Evolutionary conservation across 805 yeast genomes (phyloP), one percentile per base, ranked within the genome.

Genomic region (Candida ovalis): DNA sequence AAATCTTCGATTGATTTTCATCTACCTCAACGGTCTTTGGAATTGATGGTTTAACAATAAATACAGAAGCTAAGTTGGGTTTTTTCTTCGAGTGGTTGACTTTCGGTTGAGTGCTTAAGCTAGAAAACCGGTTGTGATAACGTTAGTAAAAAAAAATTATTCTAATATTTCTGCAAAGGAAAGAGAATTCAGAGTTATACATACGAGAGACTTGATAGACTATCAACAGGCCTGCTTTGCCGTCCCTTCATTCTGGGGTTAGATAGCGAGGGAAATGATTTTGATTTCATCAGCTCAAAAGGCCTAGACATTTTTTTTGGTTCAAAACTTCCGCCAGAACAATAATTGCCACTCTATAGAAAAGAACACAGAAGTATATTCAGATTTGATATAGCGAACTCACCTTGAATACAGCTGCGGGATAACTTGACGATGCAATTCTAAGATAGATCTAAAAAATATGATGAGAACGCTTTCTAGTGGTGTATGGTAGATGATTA

Each of bases 161-260:
- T 27, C 12, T 27, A 12, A 27, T 8, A 27, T 27, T 8, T 8
- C 8, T 27, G 12, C 8, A 8, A 27, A 27, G 12, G 30, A 39
- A 39, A n/a, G 12, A 12, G 35, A 40, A 19, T 27, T 6, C n/a
- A 17, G 28, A 24, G 12, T 15, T 3, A 42, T 42, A 43, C 45
- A 9, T 43, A 41, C 43, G 37, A 7, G 4, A 19, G 8, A 5
- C 33, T 30, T 25, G 48, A 45, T 32, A 55, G 42, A 25, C 25
- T 51, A 39, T 55, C 59, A 3, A 51, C 42, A 9, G 59, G 57
- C 12, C 46, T 44, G 38, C 47, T 7, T 47, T 53, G 55, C 22
- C 40, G 48, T n/a, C 24, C 33, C 32, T 44, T 49, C 17, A 49
- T 41, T 28, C 55, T 41, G n/a, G 55, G 59, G 13, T 42, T 47